A percentile compares a stretch with the other conserved stretches of the same genome.
These are phyloP conservation scores for Thraustochytrium striatum DNA, from an alignment of 352 stramenopile species.

Conservation along the genomic window DNA sequence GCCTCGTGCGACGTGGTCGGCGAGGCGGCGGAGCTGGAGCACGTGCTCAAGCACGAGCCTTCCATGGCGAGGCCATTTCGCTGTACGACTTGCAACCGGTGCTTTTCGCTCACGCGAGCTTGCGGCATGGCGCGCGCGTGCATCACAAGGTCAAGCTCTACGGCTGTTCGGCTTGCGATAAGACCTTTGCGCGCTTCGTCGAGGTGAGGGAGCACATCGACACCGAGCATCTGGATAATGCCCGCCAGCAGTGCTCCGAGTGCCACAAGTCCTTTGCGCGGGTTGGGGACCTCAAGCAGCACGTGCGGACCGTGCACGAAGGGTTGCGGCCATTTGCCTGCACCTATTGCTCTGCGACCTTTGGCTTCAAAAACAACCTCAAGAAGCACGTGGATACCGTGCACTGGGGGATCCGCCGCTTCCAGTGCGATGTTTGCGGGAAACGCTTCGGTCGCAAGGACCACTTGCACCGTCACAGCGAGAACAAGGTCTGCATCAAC, in stretches of 20 bases:
- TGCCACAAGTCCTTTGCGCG: constrained; percentile 45
- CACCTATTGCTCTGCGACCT: background rate
- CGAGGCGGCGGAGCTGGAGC: too few relatives aligned
- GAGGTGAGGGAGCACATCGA: constrained; percentile 42
- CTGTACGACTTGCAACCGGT: constrained; percentile 40
- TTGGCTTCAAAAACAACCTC: constrained; percentile 48
- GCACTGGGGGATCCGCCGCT: constrained; percentile 34
- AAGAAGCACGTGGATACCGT: constrained; percentile 47
- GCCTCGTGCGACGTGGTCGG: too few relatives aligned
- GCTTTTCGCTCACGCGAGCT: background rate
- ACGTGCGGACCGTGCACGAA: constrained; percentile 36
- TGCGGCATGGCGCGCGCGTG: background rate
- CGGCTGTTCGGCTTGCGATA: constrained; percentile 21
- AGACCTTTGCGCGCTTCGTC: constrained; percentile 27
- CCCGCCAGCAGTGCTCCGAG: background rate
- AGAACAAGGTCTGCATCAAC: constrained; percentile 40
- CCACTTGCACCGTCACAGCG: constrained; percentile 46
- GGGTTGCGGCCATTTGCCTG: constrained; percentile 12
- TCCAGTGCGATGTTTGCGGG: constrained; percentile 40
- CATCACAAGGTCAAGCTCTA: constrained; percentile 14
- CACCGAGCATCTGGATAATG: background rate
- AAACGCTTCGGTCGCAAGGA: constrained; percentile 47
- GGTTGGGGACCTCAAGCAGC: constrained; percentile 38
- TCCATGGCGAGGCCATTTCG: too few relatives aligned
- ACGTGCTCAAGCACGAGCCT: too few relatives aligned